Base-by-base conservation (phyloP, 768 basidiomycete genomes). In the Suillus cothurnatus region DNA sequence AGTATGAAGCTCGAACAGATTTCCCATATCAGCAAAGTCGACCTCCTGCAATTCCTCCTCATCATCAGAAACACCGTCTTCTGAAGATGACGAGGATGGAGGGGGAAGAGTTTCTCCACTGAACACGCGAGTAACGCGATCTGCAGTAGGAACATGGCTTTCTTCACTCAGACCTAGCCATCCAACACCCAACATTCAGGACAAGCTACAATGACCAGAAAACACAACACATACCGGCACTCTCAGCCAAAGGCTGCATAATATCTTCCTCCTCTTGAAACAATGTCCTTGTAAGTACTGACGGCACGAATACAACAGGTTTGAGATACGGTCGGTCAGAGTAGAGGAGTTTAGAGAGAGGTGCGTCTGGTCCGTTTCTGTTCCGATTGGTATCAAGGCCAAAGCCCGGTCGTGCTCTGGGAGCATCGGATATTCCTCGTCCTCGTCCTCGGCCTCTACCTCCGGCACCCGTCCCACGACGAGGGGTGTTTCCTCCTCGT, bases 241-340 rank as follows among this genome's bases (percentile, higher is more conserved):
- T 79, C 66, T 89, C 85, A 3, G 80, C 79, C 1, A 81, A 72
- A 1, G 90, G 77, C 67, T 87, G 76, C 36, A 91, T 72, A 17
- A 92, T 75, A 9, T 91, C 90, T 49, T 91, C 88, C 53, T 89
- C 82, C 12, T 81, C 60, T 41, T 75, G 67, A 85, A 94, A 77
- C 80, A 82, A 63, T 71, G 83, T 74, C 61, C 84, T 77, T 2
- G 84, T 85, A 50, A 82, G 61, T 14, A 81, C 79, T 0, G 89
- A 86, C 21, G 80, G 86, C 15, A 94, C 90, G 68, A 94, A 94
- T 15, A 77, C 76, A 68, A 94, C 78, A 0, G 92, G 92, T n/a
- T 80, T 79, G 21, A 93, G 79, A 0, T 87, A 78, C 2, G 90
- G 91, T 32, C 92, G 78, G 45, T 86, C 84, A 31, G 82, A 76